Evolutionary conservation across 805 yeast genomes (phyloP).

Genomic region (Candida glaebosa): DNA sequence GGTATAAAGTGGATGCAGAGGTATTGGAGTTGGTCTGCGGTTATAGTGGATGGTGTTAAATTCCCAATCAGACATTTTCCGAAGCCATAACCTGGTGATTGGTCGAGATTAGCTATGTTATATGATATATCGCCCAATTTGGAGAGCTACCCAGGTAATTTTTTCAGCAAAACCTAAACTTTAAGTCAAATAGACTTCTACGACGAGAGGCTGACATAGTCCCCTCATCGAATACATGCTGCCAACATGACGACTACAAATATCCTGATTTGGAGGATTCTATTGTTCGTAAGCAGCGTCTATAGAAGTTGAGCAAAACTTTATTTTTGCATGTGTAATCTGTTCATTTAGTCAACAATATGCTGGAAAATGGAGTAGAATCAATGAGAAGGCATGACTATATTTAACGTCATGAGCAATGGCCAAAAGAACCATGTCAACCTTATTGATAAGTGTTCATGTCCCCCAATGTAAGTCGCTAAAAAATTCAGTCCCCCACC

Average conservation of each 20-base stretch:
- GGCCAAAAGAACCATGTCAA: neutral
- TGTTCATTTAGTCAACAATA: neutral
- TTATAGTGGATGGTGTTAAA: neutral
- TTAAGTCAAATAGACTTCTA: neutral
- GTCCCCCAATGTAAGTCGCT: neutral
- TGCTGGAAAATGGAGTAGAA: no score
- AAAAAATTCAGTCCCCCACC: neutral
- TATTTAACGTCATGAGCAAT: no score
- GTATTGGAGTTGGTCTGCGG: no score
- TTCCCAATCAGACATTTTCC: neutral
- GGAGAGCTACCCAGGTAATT: no score
- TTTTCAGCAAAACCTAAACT: neutral
- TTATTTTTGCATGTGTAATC: no score
- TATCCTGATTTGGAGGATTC: no score
- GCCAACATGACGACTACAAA: neutral
- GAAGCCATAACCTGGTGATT: neutral
- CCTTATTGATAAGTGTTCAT: neutral
- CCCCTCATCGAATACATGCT: neutral
- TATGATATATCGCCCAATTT: no score
- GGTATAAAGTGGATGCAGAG: no score
- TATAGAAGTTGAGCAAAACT: no score
- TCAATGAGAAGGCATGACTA: no score
- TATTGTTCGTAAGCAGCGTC: no score
- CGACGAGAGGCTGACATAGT: neutral
- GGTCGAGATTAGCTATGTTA: neutral